A percentile compares a stretch with the other conserved stretches of the same genome.
Evolutionary conservation across 2,329 filamentous ascomycete genomes (phyloP).

Genomic region (Coniochaeta hoffmannii): DNA sequence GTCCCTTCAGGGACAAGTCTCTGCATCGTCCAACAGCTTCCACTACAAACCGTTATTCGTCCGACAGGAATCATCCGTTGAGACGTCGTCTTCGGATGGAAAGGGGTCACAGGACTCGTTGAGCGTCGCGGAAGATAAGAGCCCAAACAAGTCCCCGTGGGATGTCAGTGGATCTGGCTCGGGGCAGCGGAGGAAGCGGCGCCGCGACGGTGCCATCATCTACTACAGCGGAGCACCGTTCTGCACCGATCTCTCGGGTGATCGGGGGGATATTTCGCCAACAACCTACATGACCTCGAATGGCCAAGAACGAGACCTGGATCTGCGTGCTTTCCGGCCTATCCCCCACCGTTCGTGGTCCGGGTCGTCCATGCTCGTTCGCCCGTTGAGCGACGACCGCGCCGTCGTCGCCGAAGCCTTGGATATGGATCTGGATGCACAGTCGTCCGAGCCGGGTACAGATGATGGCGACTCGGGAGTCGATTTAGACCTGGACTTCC

Average conservation of each 20-base stretch:
- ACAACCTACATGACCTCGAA: constrained; percentile 41
- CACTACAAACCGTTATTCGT: constrained; percentile 59
- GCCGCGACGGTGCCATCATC: constrained; percentile 66
- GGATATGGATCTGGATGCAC: constrained; percentile 16
- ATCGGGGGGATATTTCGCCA: constrained; percentile 43
- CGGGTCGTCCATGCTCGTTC: constrained; percentile 40
- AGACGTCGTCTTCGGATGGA: constrained; percentile 37
- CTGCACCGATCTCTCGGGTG: constrained; percentile 71
- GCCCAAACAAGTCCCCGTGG: constrained; percentile 36
- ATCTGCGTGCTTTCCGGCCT: constrained; percentile 9
- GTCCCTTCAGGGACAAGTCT: constrained; percentile 30
- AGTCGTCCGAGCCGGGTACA: constrained; percentile 22
- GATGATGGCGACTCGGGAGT: constrained; percentile 24
- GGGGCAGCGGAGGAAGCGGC: constrained; percentile 41
- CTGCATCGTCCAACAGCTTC: constrained; percentile 39
- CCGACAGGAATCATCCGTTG: constrained; percentile 39
- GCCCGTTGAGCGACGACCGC: constrained; percentile 38
- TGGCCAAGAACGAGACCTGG: constrained; percentile 25
- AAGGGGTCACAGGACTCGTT: constrained; percentile 36
- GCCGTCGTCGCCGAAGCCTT: constrained; percentile 10
- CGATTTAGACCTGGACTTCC: constrained; percentile 35
- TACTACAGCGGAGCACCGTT: constrained; percentile 78
- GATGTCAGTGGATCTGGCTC: constrained; percentile 39
- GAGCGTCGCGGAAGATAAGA: constrained; percentile 39
- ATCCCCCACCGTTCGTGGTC: constrained; percentile 35